phyloP scores from a whole-genome alignment of 2,329 filamentous ascomycete genomes.

The Taxawa tesnikishii region DNA sequence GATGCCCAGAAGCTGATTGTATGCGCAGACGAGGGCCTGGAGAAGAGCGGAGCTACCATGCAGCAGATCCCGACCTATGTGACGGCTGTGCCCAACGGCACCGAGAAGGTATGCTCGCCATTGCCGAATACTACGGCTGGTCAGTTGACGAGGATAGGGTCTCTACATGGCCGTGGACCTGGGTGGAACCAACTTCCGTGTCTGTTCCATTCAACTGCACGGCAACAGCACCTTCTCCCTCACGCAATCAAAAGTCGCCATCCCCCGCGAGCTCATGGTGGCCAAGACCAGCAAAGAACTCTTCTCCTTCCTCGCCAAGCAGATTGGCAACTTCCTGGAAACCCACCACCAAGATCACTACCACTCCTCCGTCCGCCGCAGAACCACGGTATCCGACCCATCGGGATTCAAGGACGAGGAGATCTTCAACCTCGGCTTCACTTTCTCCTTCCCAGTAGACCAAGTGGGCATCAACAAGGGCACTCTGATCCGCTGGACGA shows the following conservation, averaged over 20 bases:
- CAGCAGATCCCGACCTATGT: constrained; percentile 98
- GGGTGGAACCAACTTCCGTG: constrained; percentile 96
- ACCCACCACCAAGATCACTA: constrained; percentile 85
- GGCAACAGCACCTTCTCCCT: constrained; percentile 92
- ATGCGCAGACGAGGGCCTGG: constrained; percentile 61
- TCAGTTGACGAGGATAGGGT: constrained; percentile 44
- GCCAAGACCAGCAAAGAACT: constrained; percentile 77
- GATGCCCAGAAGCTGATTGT: constrained; percentile 8
- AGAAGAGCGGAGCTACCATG: constrained; percentile 65
- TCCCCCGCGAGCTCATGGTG: constrained; percentile 82
- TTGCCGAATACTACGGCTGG: too few species aligned
- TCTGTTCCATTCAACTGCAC: constrained; percentile 88
- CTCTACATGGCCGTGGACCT: constrained; percentile 93
- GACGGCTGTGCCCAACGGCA: constrained; percentile 89
- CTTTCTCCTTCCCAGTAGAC: constrained; percentile 93
- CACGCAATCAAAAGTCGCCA: constrained; percentile 82
- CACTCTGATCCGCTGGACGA: constrained; percentile 90
- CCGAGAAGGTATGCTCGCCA: constrained; percentile 67
- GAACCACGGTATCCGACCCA: constrained; percentile 46
- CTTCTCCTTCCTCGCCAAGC: constrained; percentile 83
- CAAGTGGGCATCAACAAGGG: constrained; percentile 94
- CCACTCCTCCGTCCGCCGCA: constrained; percentile 46
- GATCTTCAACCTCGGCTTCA: constrained; percentile 92
- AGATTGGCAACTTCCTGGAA: constrained; percentile 80
- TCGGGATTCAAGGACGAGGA: constrained; percentile 57